Evolutionary conservation across 768 basidiomycete genomes (phyloP), one percentile per base, ranked within the genome.

Genomic region (Leccinum imitatum): DNA sequence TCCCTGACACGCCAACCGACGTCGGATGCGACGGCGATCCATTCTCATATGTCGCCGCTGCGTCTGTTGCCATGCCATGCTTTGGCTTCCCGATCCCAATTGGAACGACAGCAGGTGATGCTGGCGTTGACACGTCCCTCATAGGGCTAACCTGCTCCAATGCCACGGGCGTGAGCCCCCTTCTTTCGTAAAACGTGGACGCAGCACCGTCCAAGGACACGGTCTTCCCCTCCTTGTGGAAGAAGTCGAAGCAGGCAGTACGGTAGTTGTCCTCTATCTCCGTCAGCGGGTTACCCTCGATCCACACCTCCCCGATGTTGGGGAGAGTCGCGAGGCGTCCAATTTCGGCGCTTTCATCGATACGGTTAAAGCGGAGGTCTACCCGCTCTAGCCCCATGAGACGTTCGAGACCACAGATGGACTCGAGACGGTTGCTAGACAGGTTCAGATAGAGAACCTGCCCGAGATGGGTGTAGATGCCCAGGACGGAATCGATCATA

Each of bases 321-420:
- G 94, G 92, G 39, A 98, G 78, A 7, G 83, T 79, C 1, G 91
- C 85, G 23, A 98, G 77, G 31, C 96, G 80, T 8, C 93, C 90
- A 9, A 98, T 79, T 72, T 98, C 96, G 10, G 85, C 86, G 51
- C 84, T 84, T 65, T 98, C 96, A 53, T 89, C 85, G 37, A 98
- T 76, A 56, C 84, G 76, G 64, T 98, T 98, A 56, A 79, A 72
- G 6, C 93, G 83, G 15, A 98, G 77, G 72, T 98, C 95, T 30
- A 97, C 81, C 37, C 91, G 84, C 70, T 95, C 89, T 11, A 98
- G 82, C 3, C 86, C 90, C 58, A 83, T 77, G 0, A 98, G 80
- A n/a, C 95, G 86, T 73, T 98, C 96, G 7, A 98, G 81, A 17
- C 96, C 96, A 61, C 93, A 95, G 56, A 98, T 84, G n/a, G 93